Base-by-base conservation (phyloP, 2,329 filamentous ascomycete genomes). In the Penicillium griseofulvum region DNA sequence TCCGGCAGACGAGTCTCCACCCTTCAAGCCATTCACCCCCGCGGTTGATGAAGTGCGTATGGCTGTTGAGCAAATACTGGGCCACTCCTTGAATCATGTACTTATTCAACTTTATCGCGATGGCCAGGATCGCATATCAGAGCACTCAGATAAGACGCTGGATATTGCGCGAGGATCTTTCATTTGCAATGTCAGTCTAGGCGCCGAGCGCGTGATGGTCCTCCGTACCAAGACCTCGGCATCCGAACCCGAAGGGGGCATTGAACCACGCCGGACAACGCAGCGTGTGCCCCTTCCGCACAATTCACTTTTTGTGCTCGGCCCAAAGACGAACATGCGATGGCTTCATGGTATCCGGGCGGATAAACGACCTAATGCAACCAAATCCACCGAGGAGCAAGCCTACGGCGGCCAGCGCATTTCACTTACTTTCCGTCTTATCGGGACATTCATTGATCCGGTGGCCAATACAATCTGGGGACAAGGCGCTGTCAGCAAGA, bases 111-210 rank as follows among this genome's bases (percentile, higher is more conserved):
- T 91, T 55, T 99, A 99, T 68, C 89, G 94, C n/a, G 82, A 83
- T 63, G 90, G 93, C 3, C 85, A 84, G 45, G 94, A 99, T 74
- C 91, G 91, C 70, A 99, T 99, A 59, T 94, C 90, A 0, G 94
- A 99, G 70, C 94, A 99, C 69, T 95, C 91, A 37, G 94, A 99
- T 71, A 99, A 99, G 76, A 96, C 93, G 0, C 79, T 99, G 24
- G 94, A 99, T 70, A 94, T 99, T 54, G 86, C 85, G 12, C 84
- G 83, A 26, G 86, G 81, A 5, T 94, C 89, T 24, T 92, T 82
- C 56, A 96, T 99, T 62, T 91, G 92, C 61, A 99, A 97, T 68
- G 85, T 96, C 47, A 96, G 91, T 62, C 82, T 97, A n/a, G 94
- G 94, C 1, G 92, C 93, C 0, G 87, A 95, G 74, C 82, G 94